Conservation (phyloP, 2,329 filamentous ascomycete genomes). For the Botrytis squamosa region DNA sequence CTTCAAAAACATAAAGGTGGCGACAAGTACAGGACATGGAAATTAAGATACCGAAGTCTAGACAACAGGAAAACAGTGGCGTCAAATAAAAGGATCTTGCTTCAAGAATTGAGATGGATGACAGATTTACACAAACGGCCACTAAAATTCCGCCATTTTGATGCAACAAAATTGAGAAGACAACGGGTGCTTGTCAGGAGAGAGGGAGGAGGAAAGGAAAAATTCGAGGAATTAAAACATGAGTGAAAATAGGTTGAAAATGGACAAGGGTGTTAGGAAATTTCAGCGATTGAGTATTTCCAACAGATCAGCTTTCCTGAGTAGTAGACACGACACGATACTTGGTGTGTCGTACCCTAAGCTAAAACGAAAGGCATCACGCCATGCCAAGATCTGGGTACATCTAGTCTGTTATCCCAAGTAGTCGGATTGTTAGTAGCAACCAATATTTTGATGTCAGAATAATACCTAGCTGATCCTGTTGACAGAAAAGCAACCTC, state of each 20-base stretch:
- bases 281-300: background rate
- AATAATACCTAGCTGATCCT: background rate
- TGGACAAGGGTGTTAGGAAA: background rate
- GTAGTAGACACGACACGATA: background rate
- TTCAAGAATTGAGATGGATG: background rate
- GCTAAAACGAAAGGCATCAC: background rate
- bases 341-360: background rate
- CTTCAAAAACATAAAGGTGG: too few species aligned
- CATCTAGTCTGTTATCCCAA: background rate
- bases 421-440: background rate
- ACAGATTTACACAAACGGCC: background rate
- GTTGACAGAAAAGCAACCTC: background rate
- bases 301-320: background rate
- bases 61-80: background rate
- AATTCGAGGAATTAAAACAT: too few species aligned
- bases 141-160: background rate
- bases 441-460: background rate
- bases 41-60: background rate
- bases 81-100: background rate
- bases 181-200: background rate
- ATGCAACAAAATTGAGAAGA: background rate
- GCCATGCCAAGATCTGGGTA: background rate
- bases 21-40: background rate
- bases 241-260: background rate
- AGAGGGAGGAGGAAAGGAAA: background rate